Evolutionary conservation across 2,329 filamentous ascomycete species (phyloP).

Genomic region (Atkinsonella texensis): DNA sequence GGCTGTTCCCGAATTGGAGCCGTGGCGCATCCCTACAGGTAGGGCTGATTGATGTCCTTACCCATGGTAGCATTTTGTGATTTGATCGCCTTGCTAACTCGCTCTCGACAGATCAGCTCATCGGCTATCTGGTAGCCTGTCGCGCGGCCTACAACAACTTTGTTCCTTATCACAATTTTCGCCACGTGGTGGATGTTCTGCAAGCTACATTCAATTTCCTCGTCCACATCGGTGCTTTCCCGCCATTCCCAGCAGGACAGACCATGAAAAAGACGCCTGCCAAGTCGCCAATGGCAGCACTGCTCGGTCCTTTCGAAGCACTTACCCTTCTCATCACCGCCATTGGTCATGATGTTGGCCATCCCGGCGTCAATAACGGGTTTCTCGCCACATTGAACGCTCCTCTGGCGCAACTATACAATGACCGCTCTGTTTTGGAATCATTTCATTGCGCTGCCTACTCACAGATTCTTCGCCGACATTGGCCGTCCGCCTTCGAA

Average conservation of each 20-base stretch:
- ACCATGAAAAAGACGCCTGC: constrained; percentile 17
- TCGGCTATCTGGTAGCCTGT: constrained; percentile 76
- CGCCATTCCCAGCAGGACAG: constrained; percentile 44
- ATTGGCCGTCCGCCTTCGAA: constrained; percentile 78
- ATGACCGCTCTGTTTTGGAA: constrained; percentile 91
- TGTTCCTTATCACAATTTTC: constrained; percentile 96
- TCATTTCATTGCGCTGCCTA: constrained; percentile 97
- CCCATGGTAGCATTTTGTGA: background rate
- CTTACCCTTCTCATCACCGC: constrained; percentile 84
- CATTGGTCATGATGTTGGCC: constrained; percentile 96
- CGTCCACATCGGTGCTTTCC: constrained; percentile 64
- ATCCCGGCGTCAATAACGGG: constrained; percentile 95
- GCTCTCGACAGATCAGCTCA: constrained; percentile 54
- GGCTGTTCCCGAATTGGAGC: constrained; percentile 64
- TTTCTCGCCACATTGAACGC: constrained; percentile 88
- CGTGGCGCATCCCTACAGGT: constrained; percentile 72
- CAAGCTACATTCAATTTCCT: constrained; percentile 90
- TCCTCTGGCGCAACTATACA: constrained; percentile 88
- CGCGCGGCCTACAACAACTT: constrained; percentile 93
- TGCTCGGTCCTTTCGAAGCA: constrained; percentile 79
- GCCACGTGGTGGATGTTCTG: constrained; percentile 90
- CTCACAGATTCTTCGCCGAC: constrained; percentile 82
- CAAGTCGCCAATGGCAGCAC: constrained; percentile 55
- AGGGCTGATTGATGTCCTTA: constrained; percentile 20
- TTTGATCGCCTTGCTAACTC: constrained; percentile 26